Conservation (phyloP, 2,329 filamentous ascomycete genomes). For the Talaromyces sp. region DNA sequence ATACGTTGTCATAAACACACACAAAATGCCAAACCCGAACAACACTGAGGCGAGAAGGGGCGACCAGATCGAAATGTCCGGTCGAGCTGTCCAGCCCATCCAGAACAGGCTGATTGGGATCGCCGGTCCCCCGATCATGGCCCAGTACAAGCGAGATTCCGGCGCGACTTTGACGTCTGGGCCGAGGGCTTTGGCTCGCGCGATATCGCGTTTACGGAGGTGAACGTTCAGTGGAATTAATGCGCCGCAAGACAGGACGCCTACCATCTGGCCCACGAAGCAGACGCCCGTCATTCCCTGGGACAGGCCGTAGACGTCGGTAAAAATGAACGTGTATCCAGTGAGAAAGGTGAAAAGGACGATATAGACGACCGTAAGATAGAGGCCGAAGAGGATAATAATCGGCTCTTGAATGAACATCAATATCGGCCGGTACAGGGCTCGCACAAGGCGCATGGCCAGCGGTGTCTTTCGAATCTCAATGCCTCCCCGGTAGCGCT, state of each 20-base stretch:
- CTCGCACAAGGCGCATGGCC: slow-evolving; percentile 33
- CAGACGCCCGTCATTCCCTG: slow-evolving; percentile 42
- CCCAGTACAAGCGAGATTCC: slow-evolving; percentile 51
- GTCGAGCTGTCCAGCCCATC: slow-evolving; percentile 51
- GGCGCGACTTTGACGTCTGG: slow-evolving; percentile 36
- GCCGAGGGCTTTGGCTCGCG: slow-evolving; percentile 35
- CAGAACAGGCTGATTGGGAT: slow-evolving; percentile 53
- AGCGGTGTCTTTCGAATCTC: slow-evolving; percentile 42
- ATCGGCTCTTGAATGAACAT: slow-evolving; percentile 42
- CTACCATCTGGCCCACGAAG: slow-evolving; percentile 45
- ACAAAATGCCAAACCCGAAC: slow-evolving; percentile 47
- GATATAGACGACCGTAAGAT: slow-evolving; percentile 26
- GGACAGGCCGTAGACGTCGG: slow-evolving; percentile 42
- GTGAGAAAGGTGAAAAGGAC: slow-evolving; percentile 31
- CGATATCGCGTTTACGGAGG: slow-evolving; percentile 40
- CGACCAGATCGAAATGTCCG: slow-evolving; percentile 33
- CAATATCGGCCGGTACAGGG: slow-evolving; percentile 45
- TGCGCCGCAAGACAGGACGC: slow-evolving; percentile 31
- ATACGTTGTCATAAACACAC: slow-evolving; percentile 47
- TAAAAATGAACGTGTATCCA: slow-evolving; percentile 49
- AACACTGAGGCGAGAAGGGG: slow-evolving; percentile 42
- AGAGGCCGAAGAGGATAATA: slow-evolving; percentile 23
- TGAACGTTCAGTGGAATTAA: slow-evolving; percentile 43
- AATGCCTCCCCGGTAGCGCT: slow-evolving; percentile 43
- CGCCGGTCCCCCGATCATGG: slow-evolving; percentile 46